Base-by-base conservation (phyloP, 306 rosid genomes). In the Senna siamea region DNA sequence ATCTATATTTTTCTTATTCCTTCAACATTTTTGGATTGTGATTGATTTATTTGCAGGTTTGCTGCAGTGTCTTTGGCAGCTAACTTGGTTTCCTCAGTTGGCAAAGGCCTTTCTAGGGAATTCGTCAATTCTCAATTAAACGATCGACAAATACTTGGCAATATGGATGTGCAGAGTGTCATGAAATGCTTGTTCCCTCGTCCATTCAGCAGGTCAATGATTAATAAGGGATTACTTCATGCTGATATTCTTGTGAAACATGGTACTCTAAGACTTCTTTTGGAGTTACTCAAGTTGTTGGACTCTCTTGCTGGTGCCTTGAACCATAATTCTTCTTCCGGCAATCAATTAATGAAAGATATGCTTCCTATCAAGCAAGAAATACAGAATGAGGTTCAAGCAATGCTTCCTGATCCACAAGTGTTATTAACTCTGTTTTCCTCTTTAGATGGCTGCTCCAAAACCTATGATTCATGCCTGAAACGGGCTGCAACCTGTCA, bases 201-300 rank as follows among this genome's bases (percentile, higher is more conserved):
- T 65, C 89, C 90, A 28, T 91, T 93, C 79, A 89, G 82, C 73
- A 83, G 90, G 79, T 69, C 92, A n/a, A 15, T 73, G 47, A 82
- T 93, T 79, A 88, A 89, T 72, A 93, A 80, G 81, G 97, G 98
- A 71, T 78, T 94, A 89, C 95, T 85, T 78, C 94, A 91, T 52
- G 26, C 81, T 40, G 79, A 91, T 65, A 75, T 86, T 78, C 85
- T 84, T 66, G 96, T 88, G 61, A 93, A 90, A 78, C 95, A 93
- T 70, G 91, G 95, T 37, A 86, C 92, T 69, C 81, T 94, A 60
- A 86, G 90, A 84, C 89, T 89, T 84, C 90, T 94, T 79, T 79
- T 88, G 76, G 98, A 89, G 81, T 87, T 82, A 63, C 70, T 91
- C 71, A 89, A 85, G 83, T 86, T 91, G 66, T 72, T 89, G 70